These are phyloP conservation scores for Neurospora sp. DNA, from an alignment of 495 filamentous ascomycete species.

Conservation along the genomic window DNA sequence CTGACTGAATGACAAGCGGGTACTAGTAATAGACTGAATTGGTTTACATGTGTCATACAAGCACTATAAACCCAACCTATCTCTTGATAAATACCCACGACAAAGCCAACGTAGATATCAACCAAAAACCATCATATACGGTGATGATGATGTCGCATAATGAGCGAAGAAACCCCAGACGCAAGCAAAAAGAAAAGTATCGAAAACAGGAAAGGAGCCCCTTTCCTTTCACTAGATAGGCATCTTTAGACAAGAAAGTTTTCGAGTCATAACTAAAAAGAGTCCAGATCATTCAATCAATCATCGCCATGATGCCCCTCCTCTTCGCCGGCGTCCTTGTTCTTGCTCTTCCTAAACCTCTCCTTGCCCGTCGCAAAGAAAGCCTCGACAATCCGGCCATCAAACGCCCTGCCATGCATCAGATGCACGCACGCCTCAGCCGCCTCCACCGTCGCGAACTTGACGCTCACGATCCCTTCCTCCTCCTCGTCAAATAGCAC, in stretches of 20 bases:
- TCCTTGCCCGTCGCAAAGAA: conserved; percentile 67
- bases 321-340: conserved; percentile 32
- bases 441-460: conserved; percentile 57
- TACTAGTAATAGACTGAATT: too few species aligned
- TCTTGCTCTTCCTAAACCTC: conserved; percentile 61
- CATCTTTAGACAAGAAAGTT: background rate
- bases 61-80: too few species aligned
- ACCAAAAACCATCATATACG: too few species aligned
- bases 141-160: too few species aligned
- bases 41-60: too few species aligned
- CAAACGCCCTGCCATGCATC: conserved; percentile 79
- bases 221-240: background rate
- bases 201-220: background rate
- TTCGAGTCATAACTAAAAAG: background rate
- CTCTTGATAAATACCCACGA: too few species aligned
- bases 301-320: conserved; percentile 31
- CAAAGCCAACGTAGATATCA: too few species aligned
- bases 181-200: background rate
- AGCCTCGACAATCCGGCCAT: conserved; percentile 61
- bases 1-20: too few species aligned
- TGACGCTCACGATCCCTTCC: conserved; percentile 80
- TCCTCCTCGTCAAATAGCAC: conserved; percentile 78
- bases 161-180: background rate
- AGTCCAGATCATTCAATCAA: background rate
- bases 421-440: conserved; percentile 62